Evolutionary conservation across 352 stramenopile species (phyloP).

Genomic region (Globisporangium recalcitrans): DNA sequence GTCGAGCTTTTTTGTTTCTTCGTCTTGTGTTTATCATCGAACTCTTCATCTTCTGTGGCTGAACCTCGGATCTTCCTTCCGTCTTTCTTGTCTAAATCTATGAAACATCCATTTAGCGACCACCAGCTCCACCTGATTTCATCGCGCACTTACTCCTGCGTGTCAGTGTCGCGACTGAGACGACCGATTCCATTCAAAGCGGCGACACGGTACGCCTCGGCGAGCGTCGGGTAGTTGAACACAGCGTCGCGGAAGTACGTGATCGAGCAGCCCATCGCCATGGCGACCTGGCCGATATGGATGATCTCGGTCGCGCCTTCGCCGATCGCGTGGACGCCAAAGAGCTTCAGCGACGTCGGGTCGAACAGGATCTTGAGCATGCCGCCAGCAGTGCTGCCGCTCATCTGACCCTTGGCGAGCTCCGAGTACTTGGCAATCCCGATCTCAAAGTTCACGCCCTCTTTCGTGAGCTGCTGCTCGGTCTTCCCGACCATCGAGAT

Average conservation of each 20-base stretch:
- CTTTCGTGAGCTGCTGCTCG: conserved; percentile 79
- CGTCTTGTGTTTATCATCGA: not conserved
- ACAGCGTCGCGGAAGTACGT: conserved; percentile 89
- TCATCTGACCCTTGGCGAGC: conserved; percentile 88
- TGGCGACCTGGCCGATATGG: conserved; percentile 90
- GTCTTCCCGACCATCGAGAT: conserved; percentile 91
- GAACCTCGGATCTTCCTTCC: not conserved
- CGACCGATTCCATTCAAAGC: conserved; percentile 82
- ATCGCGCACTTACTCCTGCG: conserved; percentile 37
- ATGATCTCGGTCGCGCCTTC: conserved; percentile 90
- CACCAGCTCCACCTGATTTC: not conserved
- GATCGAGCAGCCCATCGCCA: conserved; percentile 71
- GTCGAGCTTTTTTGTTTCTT: not conserved
- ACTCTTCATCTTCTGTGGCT: not conserved
- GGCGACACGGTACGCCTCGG: conserved; percentile 88
- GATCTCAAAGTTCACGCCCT: conserved; percentile 83
- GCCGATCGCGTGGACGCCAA: conserved; percentile 86
- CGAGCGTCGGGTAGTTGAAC: conserved; percentile 91
- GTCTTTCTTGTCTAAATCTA: conserved; percentile 17
- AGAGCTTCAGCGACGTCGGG: conserved; percentile 69
- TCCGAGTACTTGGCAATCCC: conserved; percentile 85
- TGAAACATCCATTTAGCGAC: not conserved
- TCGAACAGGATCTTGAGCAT: conserved; percentile 90
- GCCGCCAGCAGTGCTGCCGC: conserved; percentile 65
- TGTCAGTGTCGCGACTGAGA: conserved; percentile 71